Base-by-base conservation (phyloP, 208 protist genomes). In the Sergeia podlipaevii region DNA sequence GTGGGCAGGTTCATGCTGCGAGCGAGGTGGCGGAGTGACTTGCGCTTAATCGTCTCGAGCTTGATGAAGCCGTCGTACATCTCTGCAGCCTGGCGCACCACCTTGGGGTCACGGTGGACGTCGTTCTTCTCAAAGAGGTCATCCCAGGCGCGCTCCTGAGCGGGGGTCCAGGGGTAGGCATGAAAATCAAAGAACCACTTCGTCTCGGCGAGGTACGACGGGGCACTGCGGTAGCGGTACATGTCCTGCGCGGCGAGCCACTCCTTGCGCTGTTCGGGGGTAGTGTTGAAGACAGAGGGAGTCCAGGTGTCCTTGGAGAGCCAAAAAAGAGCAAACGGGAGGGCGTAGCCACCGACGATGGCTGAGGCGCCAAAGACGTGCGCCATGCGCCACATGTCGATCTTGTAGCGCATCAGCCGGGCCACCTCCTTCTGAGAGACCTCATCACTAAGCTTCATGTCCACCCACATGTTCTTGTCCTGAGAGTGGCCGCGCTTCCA, bases 101-200 rank as follows among this genome's bases (percentile, higher is more conserved):
- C 57, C 58, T 80, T 85, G 26, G 85, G 83, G 65, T 96, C 85
- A 54, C 89, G 85, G 51, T 73, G 81, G 24, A 91, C 82, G 67
- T 96, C 85, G 67, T 96, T 96, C 80, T 96, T 96, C 66, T 96
- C 89, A 53, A 93, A 92, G 21, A 96, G 63, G 53, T 93, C 89
- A 60, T 96, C 89, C 89, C 89, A 96, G 4, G 67, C 85, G 29
- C 82, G 80, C 71, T 93, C 82, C 58, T 93, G 74, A 32, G 70
- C 72, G 15, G 76, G 51, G 37, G 74, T 92, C 65, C 74, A 87
- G 17, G 82, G 82, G 60, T 85, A 92, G 15, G 74, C 73, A 65
- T 91, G 79, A 63, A 87, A 90, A 61, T 96, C 89, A 59, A 93
- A 93, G 71, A 71, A 74, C 86, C 89, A 96, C 65, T 91, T 91